A percentile compares a stretch with the other conserved stretches of the same genome.
phyloP scores from a whole-genome alignment of 2,329 filamentous ascomycete species.

The Seiridium unicorne region DNA sequence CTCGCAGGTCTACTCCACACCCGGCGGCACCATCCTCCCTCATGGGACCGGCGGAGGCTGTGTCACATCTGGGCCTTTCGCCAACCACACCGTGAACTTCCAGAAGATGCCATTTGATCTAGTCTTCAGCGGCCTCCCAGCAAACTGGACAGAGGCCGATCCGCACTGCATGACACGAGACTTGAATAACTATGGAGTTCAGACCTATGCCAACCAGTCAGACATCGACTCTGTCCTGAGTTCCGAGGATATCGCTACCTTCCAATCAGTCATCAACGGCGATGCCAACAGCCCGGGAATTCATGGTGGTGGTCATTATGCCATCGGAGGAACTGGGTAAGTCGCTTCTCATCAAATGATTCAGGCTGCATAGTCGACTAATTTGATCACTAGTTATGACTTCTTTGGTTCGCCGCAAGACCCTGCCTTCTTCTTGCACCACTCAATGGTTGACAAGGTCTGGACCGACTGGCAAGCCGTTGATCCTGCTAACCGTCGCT shows the following conservation, averaged over 20 bases:
- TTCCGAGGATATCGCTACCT: constrained; percentile 22
- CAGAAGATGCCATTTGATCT: constrained; percentile 20
- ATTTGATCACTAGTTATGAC: neutral
- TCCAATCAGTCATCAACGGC: constrained; percentile 35
- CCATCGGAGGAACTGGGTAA: constrained; percentile 22
- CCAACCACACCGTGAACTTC: constrained; percentile 26
- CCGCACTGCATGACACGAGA: constrained; percentile 31
- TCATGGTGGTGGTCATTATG: constrained; percentile 26
- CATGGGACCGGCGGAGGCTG: constrained; percentile 50
- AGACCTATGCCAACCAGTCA: constrained; percentile 19
- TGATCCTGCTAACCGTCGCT: neutral
- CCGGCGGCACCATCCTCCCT: constrained; percentile 24
- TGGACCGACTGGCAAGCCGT: constrained; percentile 10
- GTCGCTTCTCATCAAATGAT: neutral
- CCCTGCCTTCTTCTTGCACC: constrained; percentile 20
- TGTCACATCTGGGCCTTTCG: constrained; percentile 40
- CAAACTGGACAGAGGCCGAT: constrained; percentile 19
- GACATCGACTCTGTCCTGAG: constrained; percentile 22
- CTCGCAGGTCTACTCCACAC: neutral
- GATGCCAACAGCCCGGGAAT: constrained; percentile 22
- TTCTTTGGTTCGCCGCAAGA: neutral
- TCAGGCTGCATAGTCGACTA: neutral
- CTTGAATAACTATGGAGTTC: constrained; percentile 18
- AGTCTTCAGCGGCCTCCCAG: constrained; percentile 20
- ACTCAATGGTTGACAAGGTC: constrained; percentile 10